A percentile compares a stretch with the other conserved stretches of the same genome.
Evolutionary conservation across 805 yeast species (phyloP).

Genomic region (Yarrowia alimentaria): DNA sequence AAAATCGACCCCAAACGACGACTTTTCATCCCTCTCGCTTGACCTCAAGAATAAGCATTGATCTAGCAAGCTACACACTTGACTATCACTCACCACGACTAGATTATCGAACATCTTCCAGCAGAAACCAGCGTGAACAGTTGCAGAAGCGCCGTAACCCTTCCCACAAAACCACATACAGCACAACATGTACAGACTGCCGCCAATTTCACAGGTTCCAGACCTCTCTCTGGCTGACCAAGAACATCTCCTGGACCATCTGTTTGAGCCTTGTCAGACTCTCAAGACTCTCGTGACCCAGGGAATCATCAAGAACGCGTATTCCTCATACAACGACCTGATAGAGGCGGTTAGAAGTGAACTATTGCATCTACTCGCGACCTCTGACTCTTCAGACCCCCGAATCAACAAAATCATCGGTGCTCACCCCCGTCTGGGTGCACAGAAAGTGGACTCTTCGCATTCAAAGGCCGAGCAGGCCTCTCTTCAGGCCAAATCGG

Average conservation of each 20-base stretch:
- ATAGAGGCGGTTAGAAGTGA: constrained; percentile 48
- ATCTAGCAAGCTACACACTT: no score
- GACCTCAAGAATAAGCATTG: no score
- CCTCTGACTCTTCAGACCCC: constrained; percentile 34
- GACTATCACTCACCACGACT: no score
- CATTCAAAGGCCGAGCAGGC: constrained; percentile 74
- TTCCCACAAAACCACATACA: no score
- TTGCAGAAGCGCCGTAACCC: no score
- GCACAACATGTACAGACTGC: constrained; percentile 11
- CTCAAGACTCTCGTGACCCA: constrained; percentile 35
- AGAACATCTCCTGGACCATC: constrained; percentile 44
- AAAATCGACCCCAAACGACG: no score
- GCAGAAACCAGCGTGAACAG: no score
- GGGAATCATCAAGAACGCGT: constrained; percentile 30
- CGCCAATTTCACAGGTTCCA: constrained; percentile 1
- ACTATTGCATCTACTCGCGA: constrained; percentile 35
- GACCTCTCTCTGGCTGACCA: neutral
- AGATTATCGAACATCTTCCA: no score
- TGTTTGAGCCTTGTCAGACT: constrained; percentile 64
- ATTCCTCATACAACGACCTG: constrained; percentile 39
- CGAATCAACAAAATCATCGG: constrained; percentile 54
- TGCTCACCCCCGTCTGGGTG: constrained; percentile 90
- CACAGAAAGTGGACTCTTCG: constrained; percentile 46
- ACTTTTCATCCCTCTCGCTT: no score
- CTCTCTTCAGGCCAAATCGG: constrained; percentile 51